Percentiles rank a stretch among this genome's conserved stretches.
Conservation (phyloP, 306 rosid species). For the Sesbania bispinosa region DNA sequence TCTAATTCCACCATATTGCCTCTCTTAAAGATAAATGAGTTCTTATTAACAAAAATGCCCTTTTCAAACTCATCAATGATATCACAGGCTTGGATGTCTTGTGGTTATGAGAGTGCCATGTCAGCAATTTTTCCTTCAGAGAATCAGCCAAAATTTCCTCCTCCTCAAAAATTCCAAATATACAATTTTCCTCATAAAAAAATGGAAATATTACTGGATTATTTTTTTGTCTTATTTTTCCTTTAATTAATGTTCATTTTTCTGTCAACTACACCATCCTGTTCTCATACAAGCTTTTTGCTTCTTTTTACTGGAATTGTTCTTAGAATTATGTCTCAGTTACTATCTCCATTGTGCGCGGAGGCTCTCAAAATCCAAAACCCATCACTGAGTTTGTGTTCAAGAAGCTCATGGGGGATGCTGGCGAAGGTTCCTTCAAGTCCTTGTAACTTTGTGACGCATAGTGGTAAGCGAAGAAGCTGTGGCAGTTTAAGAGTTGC, state of each 20-base stretch:
- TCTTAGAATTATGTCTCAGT: conserved; percentile 49
- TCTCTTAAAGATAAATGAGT: too few species aligned
- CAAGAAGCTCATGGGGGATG: conserved; percentile 44
- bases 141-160: too few species aligned
- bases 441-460: conserved; percentile 35
- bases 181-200: too few species aligned
- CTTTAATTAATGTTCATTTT: not conserved
- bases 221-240: not conserved
- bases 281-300: not conserved
- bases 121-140: too few species aligned
- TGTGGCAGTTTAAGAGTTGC: conserved; percentile 49
- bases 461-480: conserved; percentile 36
- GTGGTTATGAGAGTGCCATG: conserved; percentile 53
- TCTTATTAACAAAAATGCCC: too few species aligned
- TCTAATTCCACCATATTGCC: too few species aligned
- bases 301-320: not conserved
- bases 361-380: conserved; percentile 58
- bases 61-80: too few species aligned
- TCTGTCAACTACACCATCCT: not conserved
- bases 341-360: conserved; percentile 50
- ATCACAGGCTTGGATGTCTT: too few species aligned
- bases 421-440: conserved; percentile 15
- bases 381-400: conserved; percentile 33
- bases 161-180: too few species aligned
- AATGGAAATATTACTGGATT: too few species aligned